Conservation (phyloP, 306 rosid genomes). For the Cicer yamashitae region DNA sequence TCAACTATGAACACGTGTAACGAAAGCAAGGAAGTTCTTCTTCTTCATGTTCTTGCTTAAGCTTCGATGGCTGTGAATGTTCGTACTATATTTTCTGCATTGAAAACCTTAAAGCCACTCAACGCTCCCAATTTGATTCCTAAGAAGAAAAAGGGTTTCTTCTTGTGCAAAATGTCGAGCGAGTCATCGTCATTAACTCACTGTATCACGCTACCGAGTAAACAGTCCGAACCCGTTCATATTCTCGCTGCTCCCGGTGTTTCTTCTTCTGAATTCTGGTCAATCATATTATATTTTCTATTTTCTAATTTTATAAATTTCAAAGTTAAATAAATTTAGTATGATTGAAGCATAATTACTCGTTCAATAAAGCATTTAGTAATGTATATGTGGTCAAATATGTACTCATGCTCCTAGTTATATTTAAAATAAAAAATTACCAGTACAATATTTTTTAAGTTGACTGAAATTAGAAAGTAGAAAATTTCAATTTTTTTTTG, state of each 20-base stretch:
- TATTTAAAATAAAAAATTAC: background rate
- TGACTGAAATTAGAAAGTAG: background rate
- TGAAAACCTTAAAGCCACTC: slow-evolving; percentile 39
- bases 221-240: slow-evolving; percentile 65
- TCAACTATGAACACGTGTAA: slow-evolving; percentile 15
- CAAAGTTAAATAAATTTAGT: background rate
- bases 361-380: background rate
- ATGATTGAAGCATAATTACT: background rate
- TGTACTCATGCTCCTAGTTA: background rate
- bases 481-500: background rate
- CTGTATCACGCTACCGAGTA: slow-evolving; percentile 63
- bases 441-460: background rate
- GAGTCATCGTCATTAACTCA: slow-evolving; percentile 58
- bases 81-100: slow-evolving; percentile 15
- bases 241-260: slow-evolving; percentile 75
- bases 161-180: slow-evolving; percentile 64
- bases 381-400: background rate
- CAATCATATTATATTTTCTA: background rate
- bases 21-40: background rate
- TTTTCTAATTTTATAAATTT: background rate
- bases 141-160: slow-evolving; percentile 37
- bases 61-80: slow-evolving; percentile 44
- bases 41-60: background rate
- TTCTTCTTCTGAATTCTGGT: slow-evolving; percentile 80
- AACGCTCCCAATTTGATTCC: slow-evolving; percentile 19